Percentiles rank a stretch among this genome's conserved stretches.
phyloP scores from a whole-genome alignment of 371 early-diverging fungal genomes.

The Rhizopus microsporus region DNA sequence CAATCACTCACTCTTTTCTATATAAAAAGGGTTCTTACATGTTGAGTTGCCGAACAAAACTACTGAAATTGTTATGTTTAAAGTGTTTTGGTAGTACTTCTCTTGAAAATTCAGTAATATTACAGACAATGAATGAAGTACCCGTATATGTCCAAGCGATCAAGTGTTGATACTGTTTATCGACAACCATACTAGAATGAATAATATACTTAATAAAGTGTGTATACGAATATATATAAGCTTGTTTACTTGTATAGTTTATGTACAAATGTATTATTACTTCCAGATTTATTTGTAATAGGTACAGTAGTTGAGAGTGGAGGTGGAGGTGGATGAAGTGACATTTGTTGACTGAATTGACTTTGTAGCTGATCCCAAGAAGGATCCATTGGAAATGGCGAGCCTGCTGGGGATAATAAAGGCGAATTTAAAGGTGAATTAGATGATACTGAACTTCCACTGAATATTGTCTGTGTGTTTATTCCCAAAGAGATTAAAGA shows the following conservation, averaged over 20 bases:
- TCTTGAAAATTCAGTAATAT: slow-evolving; percentile 81
- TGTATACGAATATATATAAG: background rate
- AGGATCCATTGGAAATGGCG: slow-evolving; percentile 28
- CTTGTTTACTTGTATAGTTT: slow-evolving; percentile 28
- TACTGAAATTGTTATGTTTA: slow-evolving; percentile 87
- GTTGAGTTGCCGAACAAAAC: slow-evolving; percentile 89
- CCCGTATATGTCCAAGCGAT: slow-evolving; percentile 87
- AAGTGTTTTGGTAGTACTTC: slow-evolving; percentile 83
- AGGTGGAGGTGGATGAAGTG: slow-evolving; percentile 30
- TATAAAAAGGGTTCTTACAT: slow-evolving; percentile 51
- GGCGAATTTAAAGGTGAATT: slow-evolving; percentile 39
- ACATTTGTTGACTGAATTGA: slow-evolving; percentile 34
- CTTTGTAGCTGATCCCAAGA: slow-evolving; percentile 33
- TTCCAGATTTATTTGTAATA: slow-evolving; percentile 11
- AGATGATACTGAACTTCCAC: slow-evolving; percentile 31
- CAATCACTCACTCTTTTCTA: background rate
- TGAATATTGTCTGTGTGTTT: slow-evolving; percentile 27
- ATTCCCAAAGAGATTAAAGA: slow-evolving; percentile 26
- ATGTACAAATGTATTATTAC: slow-evolving; percentile 41
- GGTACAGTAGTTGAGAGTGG: slow-evolving; percentile 7
- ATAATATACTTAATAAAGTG: background rate
- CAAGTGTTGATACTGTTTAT: slow-evolving; percentile 63
- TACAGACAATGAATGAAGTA: slow-evolving; percentile 88
- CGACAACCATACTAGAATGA: background rate
- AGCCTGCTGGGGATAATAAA: slow-evolving; percentile 29